These are phyloP conservation scores for Talaromyces sp. DNA, from an alignment of 2,329 filamentous ascomycete genomes.

Conservation along the genomic window DNA sequence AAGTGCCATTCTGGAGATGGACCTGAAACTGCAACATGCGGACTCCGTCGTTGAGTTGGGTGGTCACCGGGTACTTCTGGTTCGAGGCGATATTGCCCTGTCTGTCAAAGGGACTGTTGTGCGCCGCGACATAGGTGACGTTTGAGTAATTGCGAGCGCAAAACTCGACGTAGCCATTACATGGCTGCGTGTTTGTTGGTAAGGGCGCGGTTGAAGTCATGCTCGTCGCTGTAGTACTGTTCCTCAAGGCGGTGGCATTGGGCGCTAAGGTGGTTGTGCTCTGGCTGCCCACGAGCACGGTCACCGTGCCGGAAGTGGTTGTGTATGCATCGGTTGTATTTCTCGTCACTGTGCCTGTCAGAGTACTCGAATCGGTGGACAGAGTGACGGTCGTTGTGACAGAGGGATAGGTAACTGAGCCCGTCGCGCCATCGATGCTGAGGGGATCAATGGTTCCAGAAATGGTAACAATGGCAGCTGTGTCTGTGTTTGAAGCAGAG, in stretches of 20 bases:
- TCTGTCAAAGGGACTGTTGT: slow-evolving; percentile 76
- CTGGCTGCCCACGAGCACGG: slow-evolving; percentile 39
- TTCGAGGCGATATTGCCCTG: slow-evolving; percentile 71
- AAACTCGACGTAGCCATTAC: slow-evolving; percentile 75
- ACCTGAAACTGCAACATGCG: slow-evolving; percentile 61
- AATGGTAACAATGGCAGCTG: slow-evolving; percentile 22
- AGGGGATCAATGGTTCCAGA: slow-evolving; percentile 26
- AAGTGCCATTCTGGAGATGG: slow-evolving; percentile 53
- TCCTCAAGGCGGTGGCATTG: slow-evolving; percentile 43
- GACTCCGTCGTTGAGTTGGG: slow-evolving; percentile 73
- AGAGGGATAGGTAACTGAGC: slow-evolving; percentile 39
- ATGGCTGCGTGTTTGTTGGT: slow-evolving; percentile 70
- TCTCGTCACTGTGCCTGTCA: slow-evolving; percentile 22
- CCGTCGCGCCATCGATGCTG: slow-evolving; percentile 29
- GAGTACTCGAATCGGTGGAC: slow-evolving; percentile 13
- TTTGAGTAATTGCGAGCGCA: slow-evolving; percentile 76
- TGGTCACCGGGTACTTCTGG: slow-evolving; percentile 64
- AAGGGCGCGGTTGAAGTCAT: slow-evolving; percentile 41
- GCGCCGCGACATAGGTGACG: slow-evolving; percentile 71
- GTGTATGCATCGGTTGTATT: slow-evolving; percentile 30
- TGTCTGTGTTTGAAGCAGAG: background rate
- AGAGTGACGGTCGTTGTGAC: slow-evolving; percentile 35
- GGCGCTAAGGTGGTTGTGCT: slow-evolving; percentile 45
- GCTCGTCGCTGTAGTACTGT: slow-evolving; percentile 33
- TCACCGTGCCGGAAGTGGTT: slow-evolving; percentile 37